These are phyloP conservation scores for Echeveria elegans DNA, from an alignment of 164 flowering plant species.

Conservation along the genomic window DNA sequence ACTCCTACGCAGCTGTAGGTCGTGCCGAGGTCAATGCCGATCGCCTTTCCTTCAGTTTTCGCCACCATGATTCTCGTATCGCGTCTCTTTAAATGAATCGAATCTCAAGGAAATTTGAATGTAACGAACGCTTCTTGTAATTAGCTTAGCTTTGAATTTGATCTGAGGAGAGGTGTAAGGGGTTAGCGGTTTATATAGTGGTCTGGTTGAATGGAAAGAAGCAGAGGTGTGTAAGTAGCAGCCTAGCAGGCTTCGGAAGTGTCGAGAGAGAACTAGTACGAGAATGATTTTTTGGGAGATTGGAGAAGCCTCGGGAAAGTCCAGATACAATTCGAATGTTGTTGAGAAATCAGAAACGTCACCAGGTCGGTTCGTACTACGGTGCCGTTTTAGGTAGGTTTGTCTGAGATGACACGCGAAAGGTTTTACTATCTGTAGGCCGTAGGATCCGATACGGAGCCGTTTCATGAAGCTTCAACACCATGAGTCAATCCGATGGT, in stretches of 20 bases:
- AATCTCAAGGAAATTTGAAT: background rate
- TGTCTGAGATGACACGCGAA: too few species aligned
- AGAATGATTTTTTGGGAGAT: background rate
- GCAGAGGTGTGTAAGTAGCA: background rate
- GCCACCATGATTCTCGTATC: background rate
- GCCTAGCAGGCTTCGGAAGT: background rate
- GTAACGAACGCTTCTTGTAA: background rate
- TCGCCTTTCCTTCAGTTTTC: background rate
- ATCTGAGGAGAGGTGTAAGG: background rate
- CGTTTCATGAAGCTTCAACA: too few species aligned
- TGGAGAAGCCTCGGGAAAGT: background rate
- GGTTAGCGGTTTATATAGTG: conserved; percentile 3
- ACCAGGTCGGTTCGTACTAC: background rate
- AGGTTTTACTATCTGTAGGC: too few species aligned
- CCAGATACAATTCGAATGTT: background rate
- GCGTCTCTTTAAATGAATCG: background rate
- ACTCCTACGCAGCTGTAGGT: conserved; percentile 6
- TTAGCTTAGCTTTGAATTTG: background rate
- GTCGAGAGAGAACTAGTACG: background rate
- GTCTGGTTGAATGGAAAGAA: background rate
- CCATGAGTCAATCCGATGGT: too few species aligned
- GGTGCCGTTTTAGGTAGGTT: background rate
- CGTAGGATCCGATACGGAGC: too few species aligned
- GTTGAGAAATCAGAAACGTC: background rate
- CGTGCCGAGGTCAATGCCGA: conserved; percentile 6